phyloP scores from a whole-genome alignment of 192 early-diverging fungal species.

The Podila verticillata region DNA sequence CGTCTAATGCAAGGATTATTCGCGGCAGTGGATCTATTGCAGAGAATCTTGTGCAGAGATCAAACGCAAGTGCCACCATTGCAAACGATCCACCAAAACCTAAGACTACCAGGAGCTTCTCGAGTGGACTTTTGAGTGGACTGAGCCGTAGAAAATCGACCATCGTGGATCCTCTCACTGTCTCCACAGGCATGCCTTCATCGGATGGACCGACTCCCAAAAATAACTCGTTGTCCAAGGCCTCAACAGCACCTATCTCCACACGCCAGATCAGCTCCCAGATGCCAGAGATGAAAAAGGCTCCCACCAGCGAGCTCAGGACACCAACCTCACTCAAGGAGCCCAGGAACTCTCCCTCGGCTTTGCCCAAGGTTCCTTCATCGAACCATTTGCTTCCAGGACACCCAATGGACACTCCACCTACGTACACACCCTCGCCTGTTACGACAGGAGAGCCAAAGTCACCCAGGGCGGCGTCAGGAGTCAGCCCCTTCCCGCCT shows the following conservation, averaged over 20 bases:
- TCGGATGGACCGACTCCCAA: conserved; percentile 17
- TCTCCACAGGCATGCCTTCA: conserved; percentile 10
- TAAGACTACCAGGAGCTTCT: conserved; percentile 37
- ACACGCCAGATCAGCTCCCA: conserved; percentile 20
- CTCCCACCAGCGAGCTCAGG: conserved; percentile 22
- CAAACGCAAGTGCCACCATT: neutral
- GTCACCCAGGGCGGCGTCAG: conserved; percentile 17
- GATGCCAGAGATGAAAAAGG: conserved; percentile 24
- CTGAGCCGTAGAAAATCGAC: conserved; percentile 38
- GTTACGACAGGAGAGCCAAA: conserved; percentile 17
- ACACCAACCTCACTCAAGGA: conserved; percentile 9
- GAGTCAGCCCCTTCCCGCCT: conserved; percentile 53
- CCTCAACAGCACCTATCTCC: conserved; percentile 22
- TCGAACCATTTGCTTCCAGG: conserved; percentile 13
- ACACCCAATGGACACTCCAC: neutral
- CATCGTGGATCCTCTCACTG: conserved; percentile 28
- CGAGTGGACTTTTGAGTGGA: conserved; percentile 37
- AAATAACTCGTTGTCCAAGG: conserved; percentile 13
- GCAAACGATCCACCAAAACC: conserved; percentile 15
- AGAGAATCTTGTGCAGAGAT: conserved; percentile 3
- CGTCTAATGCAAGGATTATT: conserved; percentile 15
- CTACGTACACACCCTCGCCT: neutral
- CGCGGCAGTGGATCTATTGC: conserved; percentile 11
- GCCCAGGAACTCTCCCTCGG: neutral
- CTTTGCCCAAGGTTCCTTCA: neutral